Conservation (phyloP, 768 basidiomycete species). For the Suillus placidus region DNA sequence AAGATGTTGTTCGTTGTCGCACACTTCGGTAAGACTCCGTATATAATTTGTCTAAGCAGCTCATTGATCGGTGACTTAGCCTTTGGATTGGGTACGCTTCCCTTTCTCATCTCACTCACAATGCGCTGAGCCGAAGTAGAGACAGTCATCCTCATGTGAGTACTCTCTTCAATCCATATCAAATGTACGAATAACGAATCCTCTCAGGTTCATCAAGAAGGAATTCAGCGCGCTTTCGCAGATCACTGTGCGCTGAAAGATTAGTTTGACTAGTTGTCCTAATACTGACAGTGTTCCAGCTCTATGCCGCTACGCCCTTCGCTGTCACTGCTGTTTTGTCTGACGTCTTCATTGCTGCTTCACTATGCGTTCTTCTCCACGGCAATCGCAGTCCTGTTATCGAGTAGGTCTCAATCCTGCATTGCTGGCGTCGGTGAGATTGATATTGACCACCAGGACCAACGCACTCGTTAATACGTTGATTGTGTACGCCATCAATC, state of each 20-base stretch:
- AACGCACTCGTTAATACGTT: slow-evolving; percentile 44
- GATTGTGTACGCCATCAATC: slow-evolving; percentile 53
- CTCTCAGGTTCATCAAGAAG: slow-evolving; percentile 40
- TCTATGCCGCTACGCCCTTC: slow-evolving; percentile 46
- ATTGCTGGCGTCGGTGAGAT: neutral
- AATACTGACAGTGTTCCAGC: slow-evolving; percentile 25
- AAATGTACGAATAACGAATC: neutral
- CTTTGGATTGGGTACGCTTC: slow-evolving; percentile 41
- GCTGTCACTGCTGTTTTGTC: slow-evolving; percentile 47
- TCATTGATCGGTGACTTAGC: slow-evolving; percentile 13
- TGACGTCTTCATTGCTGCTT: slow-evolving; percentile 45
- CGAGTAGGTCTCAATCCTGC: slow-evolving; percentile 25
- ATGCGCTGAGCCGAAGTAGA: slow-evolving; percentile 10
- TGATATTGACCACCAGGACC: slow-evolving; percentile 33
- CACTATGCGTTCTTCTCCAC: slow-evolving; percentile 45
- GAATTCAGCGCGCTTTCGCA: slow-evolving; percentile 39
- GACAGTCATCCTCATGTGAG: slow-evolving; percentile 15
- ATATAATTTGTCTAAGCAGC: slow-evolving; percentile 22
- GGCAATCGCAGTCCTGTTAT: slow-evolving; percentile 41
- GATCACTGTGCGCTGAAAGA: slow-evolving; percentile 35
- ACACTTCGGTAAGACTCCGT: slow-evolving; percentile 42
- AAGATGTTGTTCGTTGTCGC: slow-evolving; percentile 37
- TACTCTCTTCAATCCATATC: neutral
- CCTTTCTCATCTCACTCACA: neutral
- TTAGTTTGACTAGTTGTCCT: neutral